Base-by-base conservation (phyloP, 345 rosid species). In the Citrus hindsii region DNA sequence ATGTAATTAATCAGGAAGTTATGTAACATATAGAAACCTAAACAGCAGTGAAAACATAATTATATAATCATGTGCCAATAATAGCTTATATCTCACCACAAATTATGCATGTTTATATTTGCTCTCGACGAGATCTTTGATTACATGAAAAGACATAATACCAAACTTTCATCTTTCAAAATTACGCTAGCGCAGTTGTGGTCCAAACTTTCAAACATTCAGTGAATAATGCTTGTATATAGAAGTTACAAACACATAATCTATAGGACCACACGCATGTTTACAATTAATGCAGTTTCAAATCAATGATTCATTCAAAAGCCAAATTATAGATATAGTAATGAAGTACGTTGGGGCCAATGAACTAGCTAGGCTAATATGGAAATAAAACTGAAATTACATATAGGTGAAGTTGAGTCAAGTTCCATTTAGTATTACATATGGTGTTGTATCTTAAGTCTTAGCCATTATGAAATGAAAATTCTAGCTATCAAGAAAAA, bases 141-240 rank as follows among this genome's bases (percentile, higher is more conserved):
- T 48, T 56, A 38, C 27, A 42, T 71, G 42, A 75, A 81, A 56
- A 68, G 77, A 30, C 81, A 78, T 66, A 42, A 67, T 59, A 67
- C 81, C 48, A 42, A 60, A 55, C 16, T 60, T 56, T 48, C 73
- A 78, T 71, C 71, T 42, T 33, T n/a, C 38, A 60, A 77, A 74
- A 74, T 79, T 76, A 81, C 70, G 83, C 83, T 79, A 61, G 81
- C 60, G 63, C 28, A 61, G 40, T 62, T 68, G 81, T 81, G 88
- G 82, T 77, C 86, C 81, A 74, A 67, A 13, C 51, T 32, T 56
- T 53, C 78, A 68, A 71, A 38, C 67, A 69, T 63, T 64, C 80
- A 76, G n/a, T 71, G 58, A 73, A 65, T 80, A 66, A 83, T 67
- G 48, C 75, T 76, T 76, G 63, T 71, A 38, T 71, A 38, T 48